Evolutionary conservation across 2,329 filamentous ascomycete species (phyloP).

Genomic region (Pseudocercospora crystallina): DNA sequence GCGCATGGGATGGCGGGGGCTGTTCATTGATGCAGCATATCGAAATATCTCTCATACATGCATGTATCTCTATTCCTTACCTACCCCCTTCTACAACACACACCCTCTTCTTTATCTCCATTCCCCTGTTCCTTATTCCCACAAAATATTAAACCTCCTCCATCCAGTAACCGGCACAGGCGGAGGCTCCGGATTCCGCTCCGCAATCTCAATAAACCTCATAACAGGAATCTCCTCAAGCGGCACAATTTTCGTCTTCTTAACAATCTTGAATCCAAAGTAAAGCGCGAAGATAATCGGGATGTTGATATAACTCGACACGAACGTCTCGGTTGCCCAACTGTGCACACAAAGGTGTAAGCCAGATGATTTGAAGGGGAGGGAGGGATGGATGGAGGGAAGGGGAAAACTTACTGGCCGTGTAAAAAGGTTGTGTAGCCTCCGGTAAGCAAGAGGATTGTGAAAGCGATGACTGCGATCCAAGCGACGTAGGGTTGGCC

Average conservation of each 20-base stretch:
- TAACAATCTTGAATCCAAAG: slow-evolving; percentile 55
- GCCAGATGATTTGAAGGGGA: no score
- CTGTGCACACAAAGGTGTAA: no score
- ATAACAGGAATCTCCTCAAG: slow-evolving; percentile 14
- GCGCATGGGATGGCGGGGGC: no score
- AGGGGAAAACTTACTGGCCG: slow-evolving; percentile 35
- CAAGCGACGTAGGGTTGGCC: slow-evolving; percentile 63
- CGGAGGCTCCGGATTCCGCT: slow-evolving; percentile 17
- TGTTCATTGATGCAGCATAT: no score
- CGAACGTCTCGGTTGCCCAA: slow-evolving; percentile 60
- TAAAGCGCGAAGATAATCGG: slow-evolving; percentile 59
- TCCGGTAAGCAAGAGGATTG: slow-evolving; percentile 38
- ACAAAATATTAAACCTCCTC: slow-evolving; percentile 16
- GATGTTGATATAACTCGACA: slow-evolving; percentile 61
- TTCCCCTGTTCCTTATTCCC: slow-evolving; percentile 1
- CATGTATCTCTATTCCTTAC: no score
- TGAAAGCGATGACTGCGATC: slow-evolving; percentile 59
- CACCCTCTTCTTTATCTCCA: no score
- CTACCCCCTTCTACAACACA: no score
- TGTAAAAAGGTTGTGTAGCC: slow-evolving; percentile 60
- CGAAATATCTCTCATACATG: no score
- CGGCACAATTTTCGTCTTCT: slow-evolving; percentile 48
- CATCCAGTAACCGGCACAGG: slow-evolving; percentile 10
- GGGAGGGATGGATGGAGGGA: background rate
- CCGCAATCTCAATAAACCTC: slow-evolving; percentile 18